Percentiles rank a stretch among this genome's conserved stretches.
Conservation (phyloP, 2,329 filamentous ascomycete genomes). For the Pseudonectria buxi region DNA sequence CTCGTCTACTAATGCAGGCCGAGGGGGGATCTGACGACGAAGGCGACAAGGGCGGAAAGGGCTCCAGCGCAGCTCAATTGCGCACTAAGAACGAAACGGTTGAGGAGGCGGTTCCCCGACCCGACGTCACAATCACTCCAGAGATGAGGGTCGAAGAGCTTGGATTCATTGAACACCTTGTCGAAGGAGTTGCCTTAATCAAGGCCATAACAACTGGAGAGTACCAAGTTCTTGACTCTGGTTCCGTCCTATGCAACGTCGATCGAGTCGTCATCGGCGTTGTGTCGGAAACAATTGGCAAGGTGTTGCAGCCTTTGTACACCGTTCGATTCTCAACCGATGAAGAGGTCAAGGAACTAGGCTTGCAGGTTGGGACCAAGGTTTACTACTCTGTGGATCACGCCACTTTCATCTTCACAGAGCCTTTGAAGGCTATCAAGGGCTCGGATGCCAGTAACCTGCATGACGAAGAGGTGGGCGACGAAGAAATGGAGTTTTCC, state of each 20-base stretch:
- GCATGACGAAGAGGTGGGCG: slow-evolving; percentile 82
- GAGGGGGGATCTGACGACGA: slow-evolving; percentile 78
- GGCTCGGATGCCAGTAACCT: slow-evolving; percentile 92
- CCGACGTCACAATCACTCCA: slow-evolving; percentile 68
- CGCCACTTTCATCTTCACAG: slow-evolving; percentile 79
- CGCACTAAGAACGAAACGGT: slow-evolving; percentile 75
- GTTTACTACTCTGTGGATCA: slow-evolving; percentile 76
- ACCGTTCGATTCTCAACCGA: slow-evolving; percentile 67
- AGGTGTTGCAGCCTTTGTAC: slow-evolving; percentile 81
- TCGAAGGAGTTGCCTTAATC: slow-evolving; percentile 73
- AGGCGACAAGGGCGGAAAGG: slow-evolving; percentile 41
- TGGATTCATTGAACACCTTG: slow-evolving; percentile 67
- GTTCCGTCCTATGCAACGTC: slow-evolving; percentile 73
- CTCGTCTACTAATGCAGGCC: slow-evolving; percentile 75
- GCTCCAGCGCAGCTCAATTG: slow-evolving; percentile 41
- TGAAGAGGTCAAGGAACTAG: slow-evolving; percentile 60
- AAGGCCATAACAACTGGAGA: slow-evolving; percentile 73
- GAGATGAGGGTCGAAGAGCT: slow-evolving; percentile 73
- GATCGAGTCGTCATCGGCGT: slow-evolving; percentile 72
- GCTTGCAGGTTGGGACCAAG: slow-evolving; percentile 60
- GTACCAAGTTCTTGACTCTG: slow-evolving; percentile 76
- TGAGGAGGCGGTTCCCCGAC: slow-evolving; percentile 61
- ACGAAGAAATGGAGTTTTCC: slow-evolving; percentile 89
- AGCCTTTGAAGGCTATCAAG: slow-evolving; percentile 70
- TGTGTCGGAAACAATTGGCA: slow-evolving; percentile 78